Base-by-base conservation (phyloP, 192 early-diverging fungal genomes). In the Coemansia sp. region DNA sequence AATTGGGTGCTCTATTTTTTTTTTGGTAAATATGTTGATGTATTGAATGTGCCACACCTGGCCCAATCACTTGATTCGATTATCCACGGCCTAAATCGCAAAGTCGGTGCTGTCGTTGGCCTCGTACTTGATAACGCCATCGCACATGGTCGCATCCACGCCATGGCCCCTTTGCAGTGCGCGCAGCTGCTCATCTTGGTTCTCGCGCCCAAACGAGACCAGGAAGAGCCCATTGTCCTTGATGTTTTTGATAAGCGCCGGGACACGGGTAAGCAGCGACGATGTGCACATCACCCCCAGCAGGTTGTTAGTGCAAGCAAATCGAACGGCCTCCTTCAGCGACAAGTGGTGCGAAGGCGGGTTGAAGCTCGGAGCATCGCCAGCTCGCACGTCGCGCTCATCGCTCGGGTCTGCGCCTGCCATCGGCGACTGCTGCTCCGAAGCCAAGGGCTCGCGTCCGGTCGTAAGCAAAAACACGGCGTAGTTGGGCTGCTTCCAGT, bases 401-500 rank as follows among this genome's bases (percentile, higher is more conserved):
- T 72, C 70, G 43, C 68, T 60, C 34, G 40, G 61, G 16, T 56
- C 65, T 10, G 85, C 59, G 23, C 66, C 63, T 10, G 70, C 72
- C 0, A 59, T 86, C 70, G 85, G 89, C 56, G 55, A 39, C 53
- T 58, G 55, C 31, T 66, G 24, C 10, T 33, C 51, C 18, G 61
- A 38, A 18, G 48, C 56, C 11, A 43, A 13, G 9, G 69, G 57
- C 60, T 69, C 69, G 28, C 95, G 93, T 43, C 91, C 91, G 38
- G 87, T 86, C 5, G 93, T 94, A 60, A 90, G 86, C 77, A 97
- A 94, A 71, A 99, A 99, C 20, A 99, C 97, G 21, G 92, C 87
- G 60, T 91, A 99, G 70, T 98, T 98, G 20, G 96, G 96, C 65
- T 99, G 97, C 77, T 99, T 99, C 97, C 97, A 98, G 84, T 95